Evolutionary conservation across 2,329 filamentous ascomycete genomes (phyloP), one percentile per base, ranked within the genome.

Genomic region (Paracoccidioides brasiliensis): DNA sequence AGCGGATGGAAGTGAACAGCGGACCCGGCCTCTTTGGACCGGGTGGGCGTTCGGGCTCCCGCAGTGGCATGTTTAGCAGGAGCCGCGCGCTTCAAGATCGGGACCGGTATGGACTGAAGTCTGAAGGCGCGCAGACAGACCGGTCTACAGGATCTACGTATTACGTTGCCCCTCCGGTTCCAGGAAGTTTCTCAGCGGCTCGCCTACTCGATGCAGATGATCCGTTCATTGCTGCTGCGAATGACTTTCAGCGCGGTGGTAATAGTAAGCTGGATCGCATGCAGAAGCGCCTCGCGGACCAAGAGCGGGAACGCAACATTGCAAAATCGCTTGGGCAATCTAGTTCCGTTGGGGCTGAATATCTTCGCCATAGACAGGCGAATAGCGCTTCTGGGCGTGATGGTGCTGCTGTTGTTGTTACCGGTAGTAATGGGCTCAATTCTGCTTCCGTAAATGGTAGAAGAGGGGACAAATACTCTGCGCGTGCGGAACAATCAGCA

Each of bases 1-100:
- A 78, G 0, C 79, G 90, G 40, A 84, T 90, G 75, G 90, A 95
- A 65, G 78, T 96, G 58, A 95, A 90, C 65, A 80, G 78, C 10
- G 85, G 83, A 69, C 79, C 78, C 3, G 76, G 76, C 30, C 73
- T 78, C 52, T 75, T 75, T 59, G 70, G 60, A 40, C 67, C 65
- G 44, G 69, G 67, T 49, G 69, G 67, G 45, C 63, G 67, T 44
- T 66, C 65, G 33, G 67, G 68, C 10, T 64, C 68, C 22, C 79
- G 76, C 4, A 75, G 72, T n/a, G 71, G 70, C 48, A 69, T 67
- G 32, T 71, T 66, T 38, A 64, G 63, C 15, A 52, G 38, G 42
- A 63, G 33, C 28, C 41, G 52, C 4, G 48, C 49, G 10, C 53
- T 40, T 50, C 46, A 56, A 62, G 9, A 62, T 56, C 49, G 63